Conservation (phyloP, 164 flowering plant species). For the Chloranthus sessilifolius region DNA sequence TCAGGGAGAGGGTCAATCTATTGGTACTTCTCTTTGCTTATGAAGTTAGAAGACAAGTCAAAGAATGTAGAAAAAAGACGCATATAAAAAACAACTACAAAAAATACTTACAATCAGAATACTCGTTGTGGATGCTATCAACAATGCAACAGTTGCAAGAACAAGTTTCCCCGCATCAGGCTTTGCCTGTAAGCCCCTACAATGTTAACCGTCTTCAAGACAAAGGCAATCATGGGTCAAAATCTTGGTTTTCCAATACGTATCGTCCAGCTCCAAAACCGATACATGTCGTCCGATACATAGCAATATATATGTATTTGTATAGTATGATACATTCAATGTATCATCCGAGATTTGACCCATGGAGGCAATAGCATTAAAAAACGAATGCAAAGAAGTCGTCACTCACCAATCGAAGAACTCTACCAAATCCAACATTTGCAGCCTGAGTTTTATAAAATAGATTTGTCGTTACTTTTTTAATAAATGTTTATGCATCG, state of each 20-base stretch:
- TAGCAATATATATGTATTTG: too few species aligned
- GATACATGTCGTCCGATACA: too few species aligned
- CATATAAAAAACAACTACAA: background rate
- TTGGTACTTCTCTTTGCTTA: too few species aligned
- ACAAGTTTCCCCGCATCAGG: constrained; percentile 68
- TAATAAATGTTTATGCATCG: background rate
- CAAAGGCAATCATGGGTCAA: too few species aligned
- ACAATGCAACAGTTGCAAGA: constrained; percentile 60
- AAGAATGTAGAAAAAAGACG: too few species aligned
- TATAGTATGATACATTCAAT: too few species aligned
- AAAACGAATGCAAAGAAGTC: background rate
- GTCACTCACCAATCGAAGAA: constrained; percentile 64
- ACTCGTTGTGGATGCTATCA: constrained; percentile 60
- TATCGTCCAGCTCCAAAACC: too few species aligned
- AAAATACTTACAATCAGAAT: constrained; percentile 51
- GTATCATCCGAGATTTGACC: too few species aligned
- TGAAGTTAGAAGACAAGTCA: too few species aligned
- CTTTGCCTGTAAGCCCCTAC: constrained; percentile 69
- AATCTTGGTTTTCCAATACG: too few species aligned
- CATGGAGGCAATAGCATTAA: background rate
- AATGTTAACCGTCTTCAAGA: too few species aligned
- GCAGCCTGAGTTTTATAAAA: constrained; percentile 50
- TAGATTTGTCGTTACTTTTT: constrained; percentile 6
- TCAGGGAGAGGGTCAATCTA: too few species aligned
- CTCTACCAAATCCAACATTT: constrained; percentile 78